These are phyloP conservation scores for Neovahlkampfia damariscottae DNA, from an alignment of 78 protist species.

Conservation along the genomic window DNA sequence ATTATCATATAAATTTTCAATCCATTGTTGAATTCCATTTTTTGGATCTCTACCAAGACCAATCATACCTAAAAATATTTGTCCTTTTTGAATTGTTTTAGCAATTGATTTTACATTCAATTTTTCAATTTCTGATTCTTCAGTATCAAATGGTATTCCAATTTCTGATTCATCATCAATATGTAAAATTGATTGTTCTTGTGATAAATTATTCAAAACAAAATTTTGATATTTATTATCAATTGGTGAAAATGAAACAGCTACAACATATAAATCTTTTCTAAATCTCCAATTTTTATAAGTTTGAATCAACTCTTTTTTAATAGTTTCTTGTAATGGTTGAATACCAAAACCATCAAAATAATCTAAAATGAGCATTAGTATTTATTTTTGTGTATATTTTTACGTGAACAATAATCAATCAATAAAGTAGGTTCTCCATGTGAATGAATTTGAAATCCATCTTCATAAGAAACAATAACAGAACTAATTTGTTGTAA, in stretches of 20 bases:
- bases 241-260: background rate
- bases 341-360: background rate
- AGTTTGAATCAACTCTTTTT: background rate
- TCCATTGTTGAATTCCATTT: background rate
- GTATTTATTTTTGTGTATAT: too few relatives aligned
- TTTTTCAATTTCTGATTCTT: background rate
- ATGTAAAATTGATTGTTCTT: background rate
- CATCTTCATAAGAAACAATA: background rate
- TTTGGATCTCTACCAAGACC: background rate
- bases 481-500: background rate
- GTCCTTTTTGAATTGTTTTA: background rate
- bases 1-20: background rate
- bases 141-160: background rate
- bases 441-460: background rate
- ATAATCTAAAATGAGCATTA: too few relatives aligned
- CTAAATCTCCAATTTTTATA: background rate
- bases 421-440: background rate
- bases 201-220: background rate
- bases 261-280: background rate
- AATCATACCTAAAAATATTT: background rate
- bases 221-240: background rate
- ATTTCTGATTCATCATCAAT: background rate
- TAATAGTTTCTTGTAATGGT: background rate
- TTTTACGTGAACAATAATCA: too few relatives aligned
- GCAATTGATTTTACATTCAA: too few relatives aligned